Evolutionary conservation across 805 yeast species (phyloP), one percentile per base, ranked within the genome.

Genomic region (Danielozyma ontarioensis): DNA sequence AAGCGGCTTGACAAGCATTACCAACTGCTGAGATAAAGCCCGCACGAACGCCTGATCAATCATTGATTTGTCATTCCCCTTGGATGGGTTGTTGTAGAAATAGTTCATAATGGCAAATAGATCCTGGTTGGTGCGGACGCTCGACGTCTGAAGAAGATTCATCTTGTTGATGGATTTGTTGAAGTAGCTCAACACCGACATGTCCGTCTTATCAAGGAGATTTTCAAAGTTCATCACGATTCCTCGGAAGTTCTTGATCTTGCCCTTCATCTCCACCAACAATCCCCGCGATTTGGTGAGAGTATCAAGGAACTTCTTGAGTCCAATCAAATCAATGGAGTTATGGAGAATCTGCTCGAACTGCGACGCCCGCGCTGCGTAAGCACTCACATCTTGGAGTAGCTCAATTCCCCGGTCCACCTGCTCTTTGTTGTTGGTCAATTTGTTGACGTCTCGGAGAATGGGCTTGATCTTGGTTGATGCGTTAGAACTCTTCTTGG

Each of bases 401-500:
- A 34, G 72, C 64, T 15, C 70, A 64, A 77, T 53, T 3, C 80
- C 74, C 19, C 70, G 66, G 31, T 76, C 79, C 30, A 80, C 72
- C 42, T 80, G 80, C 26, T 60, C 53, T 45, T 78, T 80, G 41
- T 76, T 70, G 1, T 67, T 54, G 25, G 74, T 75, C 36, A 82
- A 55, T 34, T 67, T 62, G 42, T 75, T 76, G 31, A 83, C 81
- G 36, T 77, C 76, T 5, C 71, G 68, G 25, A 83, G 68, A 29
- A 86, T 75, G 1, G 97, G 96, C 31, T 76, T 73, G 45, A 90
- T 76, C 16, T 83, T 70, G 19, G 60, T 57, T 37, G 78, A 76
- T 1, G 90, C 82, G 15, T 68, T 65, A 16, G 64, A 51, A 5
- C 88, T 70, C 33, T 70, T 72, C 19, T 54, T 55, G 5, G 79